These are phyloP conservation scores for Auriscalpium microsporum DNA, from an alignment of 768 basidiomycete species.

Conservation along the genomic window DNA sequence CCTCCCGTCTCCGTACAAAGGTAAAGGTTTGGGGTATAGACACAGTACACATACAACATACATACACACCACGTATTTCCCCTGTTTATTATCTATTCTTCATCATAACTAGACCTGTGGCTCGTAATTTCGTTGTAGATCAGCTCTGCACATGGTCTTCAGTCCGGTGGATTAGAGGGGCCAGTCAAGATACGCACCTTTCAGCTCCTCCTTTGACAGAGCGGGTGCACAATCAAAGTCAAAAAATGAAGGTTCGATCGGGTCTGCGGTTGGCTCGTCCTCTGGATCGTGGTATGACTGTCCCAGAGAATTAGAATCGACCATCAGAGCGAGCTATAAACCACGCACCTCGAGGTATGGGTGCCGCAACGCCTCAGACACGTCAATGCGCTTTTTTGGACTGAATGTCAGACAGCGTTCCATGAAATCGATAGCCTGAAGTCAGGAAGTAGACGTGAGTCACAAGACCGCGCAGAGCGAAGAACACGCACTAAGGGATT, in stretches of 20 bases:
- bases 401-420: constrained; percentile 77
- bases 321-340: too few species aligned
- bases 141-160: constrained; percentile 1
- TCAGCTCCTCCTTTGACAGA: constrained; percentile 58
- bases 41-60: background rate
- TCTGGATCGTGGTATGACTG: constrained; percentile 84
- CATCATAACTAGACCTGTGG: background rate
- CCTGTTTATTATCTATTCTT: background rate
- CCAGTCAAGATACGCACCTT: constrained; percentile 34
- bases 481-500: constrained; percentile 47
- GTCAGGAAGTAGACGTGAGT: background rate
- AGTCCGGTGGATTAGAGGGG: too few species aligned
- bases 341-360: constrained; percentile 71
- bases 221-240: constrained; percentile 71
- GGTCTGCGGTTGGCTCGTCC: constrained; percentile 79
- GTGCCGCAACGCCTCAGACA: constrained; percentile 79
- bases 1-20: too few species aligned
- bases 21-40: too few species aligned
- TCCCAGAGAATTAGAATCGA: too few species aligned
- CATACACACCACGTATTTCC: background rate
- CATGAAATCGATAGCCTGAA: constrained; percentile 68
- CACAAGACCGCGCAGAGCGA: background rate
- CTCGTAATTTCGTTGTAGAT: constrained; percentile 13
- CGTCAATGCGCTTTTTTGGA: constrained; percentile 82
- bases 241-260: constrained; percentile 71